Conservation (phyloP, 2,329 filamentous ascomycete genomes). For the Fusarium coicis region DNA sequence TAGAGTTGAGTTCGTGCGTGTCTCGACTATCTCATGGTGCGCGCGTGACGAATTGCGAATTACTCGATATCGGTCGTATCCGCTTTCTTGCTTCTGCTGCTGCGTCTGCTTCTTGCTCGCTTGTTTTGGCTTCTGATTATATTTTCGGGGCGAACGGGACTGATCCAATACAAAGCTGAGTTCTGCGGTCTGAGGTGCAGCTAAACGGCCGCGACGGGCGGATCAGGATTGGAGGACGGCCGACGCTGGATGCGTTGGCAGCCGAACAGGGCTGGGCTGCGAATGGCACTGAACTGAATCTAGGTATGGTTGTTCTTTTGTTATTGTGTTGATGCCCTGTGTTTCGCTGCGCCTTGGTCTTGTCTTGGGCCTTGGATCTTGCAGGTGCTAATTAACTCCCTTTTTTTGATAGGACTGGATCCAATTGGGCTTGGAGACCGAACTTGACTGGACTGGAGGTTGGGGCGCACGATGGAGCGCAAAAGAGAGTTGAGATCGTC, state of each 20-base stretch:
- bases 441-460: slow-evolving; percentile 28
- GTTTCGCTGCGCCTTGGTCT: slow-evolving; percentile 15
- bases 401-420: slow-evolving; percentile 27
- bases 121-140: slow-evolving; percentile 8
- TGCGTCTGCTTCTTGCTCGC: slow-evolving; percentile 24
- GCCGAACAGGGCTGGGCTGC: slow-evolving; percentile 18
- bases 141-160: slow-evolving; percentile 35
- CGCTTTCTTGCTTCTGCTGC: slow-evolving; percentile 27
- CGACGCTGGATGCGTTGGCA: slow-evolving; percentile 39
- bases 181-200: slow-evolving; percentile 32
- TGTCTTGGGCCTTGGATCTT: slow-evolving; percentile 35
- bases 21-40: slow-evolving; percentile 58
- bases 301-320: slow-evolving; percentile 32
- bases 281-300: slow-evolving; percentile 8
- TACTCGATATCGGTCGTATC: slow-evolving; percentile 48
- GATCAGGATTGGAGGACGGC: slow-evolving; percentile 37
- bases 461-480: slow-evolving; percentile 18
- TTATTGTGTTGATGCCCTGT: slow-evolving; percentile 28
- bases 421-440: slow-evolving; percentile 8
- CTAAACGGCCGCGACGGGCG: slow-evolving; percentile 35
- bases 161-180: slow-evolving; percentile 24
- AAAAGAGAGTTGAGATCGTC: slow-evolving; percentile 16
- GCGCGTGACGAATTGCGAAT: slow-evolving; percentile 47
- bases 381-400: slow-evolving; percentile 42
- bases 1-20: slow-evolving; percentile 39